Evolutionary conservation across 164 flowering plant species (phyloP).

Genomic region (Protea cynaroides): DNA sequence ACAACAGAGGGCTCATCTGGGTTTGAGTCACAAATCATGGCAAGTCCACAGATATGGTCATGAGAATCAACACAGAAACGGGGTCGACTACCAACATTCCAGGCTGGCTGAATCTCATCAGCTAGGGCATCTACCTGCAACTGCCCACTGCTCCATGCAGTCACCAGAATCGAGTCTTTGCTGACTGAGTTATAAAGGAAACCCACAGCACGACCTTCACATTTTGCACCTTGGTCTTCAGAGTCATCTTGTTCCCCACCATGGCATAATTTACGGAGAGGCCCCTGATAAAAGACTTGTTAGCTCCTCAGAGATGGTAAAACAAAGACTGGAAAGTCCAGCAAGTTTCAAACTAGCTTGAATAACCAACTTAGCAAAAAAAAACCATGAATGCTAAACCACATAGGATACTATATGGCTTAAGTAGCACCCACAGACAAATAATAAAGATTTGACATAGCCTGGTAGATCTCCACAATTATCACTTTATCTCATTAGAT

Average conservation of each 20-base stretch:
- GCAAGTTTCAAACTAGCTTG: too few species aligned
- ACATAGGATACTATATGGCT: too few species aligned
- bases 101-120: conserved; percentile 91
- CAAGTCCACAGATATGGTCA: conserved; percentile 50
- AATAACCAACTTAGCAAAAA: too few species aligned
- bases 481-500: too few species aligned
- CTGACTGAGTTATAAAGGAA: conserved; percentile 64
- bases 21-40: conserved; percentile 86
- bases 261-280: conserved; percentile 50
- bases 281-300: conserved; percentile 49
- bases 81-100: conserved; percentile 61
- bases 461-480: too few species aligned
- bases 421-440: too few species aligned
- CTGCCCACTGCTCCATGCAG: conserved; percentile 90
- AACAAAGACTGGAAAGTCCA: neutral
- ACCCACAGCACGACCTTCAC: conserved; percentile 78
- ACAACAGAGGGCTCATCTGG: conserved; percentile 23
- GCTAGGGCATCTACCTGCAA: conserved; percentile 91
- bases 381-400: too few species aligned
- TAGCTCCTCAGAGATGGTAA: neutral
- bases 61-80: conserved; percentile 55
- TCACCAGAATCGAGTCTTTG: conserved; percentile 78
- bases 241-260: conserved; percentile 34
- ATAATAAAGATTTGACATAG: too few species aligned
- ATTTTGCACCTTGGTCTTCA: conserved; percentile 34